Percentiles rank a stretch among this genome's conserved stretches.
These are phyloP conservation scores for Athelia psychrophila DNA, from an alignment of 1,284 basidiomycete species.

Conservation along the genomic window DNA sequence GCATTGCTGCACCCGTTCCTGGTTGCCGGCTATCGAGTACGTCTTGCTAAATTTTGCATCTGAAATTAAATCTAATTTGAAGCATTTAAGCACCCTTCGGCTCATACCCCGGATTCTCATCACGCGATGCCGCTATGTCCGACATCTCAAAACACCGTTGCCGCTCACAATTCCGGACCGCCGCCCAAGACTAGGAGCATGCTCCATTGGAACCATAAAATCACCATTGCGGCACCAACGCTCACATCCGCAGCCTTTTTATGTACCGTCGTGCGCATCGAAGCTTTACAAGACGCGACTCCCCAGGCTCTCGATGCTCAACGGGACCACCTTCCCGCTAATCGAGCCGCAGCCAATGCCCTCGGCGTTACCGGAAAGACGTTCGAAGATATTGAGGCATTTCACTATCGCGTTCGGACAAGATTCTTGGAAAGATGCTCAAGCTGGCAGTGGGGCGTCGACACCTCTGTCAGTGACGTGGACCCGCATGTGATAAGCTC, in stretches of 20 bases:
- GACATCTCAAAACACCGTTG: slow-evolving; percentile 13
- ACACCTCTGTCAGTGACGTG: not conserved
- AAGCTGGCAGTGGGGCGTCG: slow-evolving; percentile 5
- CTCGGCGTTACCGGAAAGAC: slow-evolving; percentile 25
- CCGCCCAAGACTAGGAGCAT: slow-evolving; percentile 29
- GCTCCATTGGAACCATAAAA: slow-evolving; percentile 35
- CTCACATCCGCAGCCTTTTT: slow-evolving; percentile 36
- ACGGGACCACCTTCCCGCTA: slow-evolving; percentile 25
- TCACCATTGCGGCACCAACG: slow-evolving; percentile 36
- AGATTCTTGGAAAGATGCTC: slow-evolving; percentile 19
- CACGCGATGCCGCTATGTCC: slow-evolving; percentile 35
- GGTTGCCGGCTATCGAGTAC: slow-evolving; percentile 32
- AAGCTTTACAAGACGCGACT: slow-evolving; percentile 28
- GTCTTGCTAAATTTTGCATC: slow-evolving; percentile 5
- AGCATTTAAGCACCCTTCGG: slow-evolving; percentile 33
- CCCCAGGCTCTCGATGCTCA: slow-evolving; percentile 19
- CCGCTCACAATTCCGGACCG: slow-evolving; percentile 24
- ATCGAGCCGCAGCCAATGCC: slow-evolving; percentile 29
- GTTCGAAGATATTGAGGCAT: slow-evolving; percentile 35
- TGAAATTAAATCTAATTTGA: slow-evolving; percentile 1
- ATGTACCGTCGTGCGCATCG: slow-evolving; percentile 30
- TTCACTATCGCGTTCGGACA: slow-evolving; percentile 34
- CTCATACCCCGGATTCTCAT: slow-evolving; percentile 35
- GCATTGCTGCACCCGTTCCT: slow-evolving; percentile 25
- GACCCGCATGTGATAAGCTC: slow-evolving; percentile 13